A percentile compares a stretch with the other conserved stretches of the same genome.
These are phyloP conservation scores for Fomitopsis palustris DNA, from an alignment of 1,284 basidiomycete genomes.

Conservation along the genomic window DNA sequence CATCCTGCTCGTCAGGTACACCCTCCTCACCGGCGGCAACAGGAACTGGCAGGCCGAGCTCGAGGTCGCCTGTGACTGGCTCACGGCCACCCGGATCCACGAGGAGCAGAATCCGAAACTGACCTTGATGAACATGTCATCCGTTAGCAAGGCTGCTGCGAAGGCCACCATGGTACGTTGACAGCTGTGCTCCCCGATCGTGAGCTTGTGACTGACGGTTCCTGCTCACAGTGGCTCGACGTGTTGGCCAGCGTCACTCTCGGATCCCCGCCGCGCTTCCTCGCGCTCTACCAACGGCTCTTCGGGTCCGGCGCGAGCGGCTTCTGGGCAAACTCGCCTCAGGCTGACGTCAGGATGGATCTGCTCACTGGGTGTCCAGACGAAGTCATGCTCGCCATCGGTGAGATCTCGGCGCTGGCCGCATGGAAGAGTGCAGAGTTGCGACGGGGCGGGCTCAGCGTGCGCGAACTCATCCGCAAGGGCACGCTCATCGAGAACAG, in stretches of 20 bases:
- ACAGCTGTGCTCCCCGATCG: neutral
- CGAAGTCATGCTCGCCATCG: conserved; percentile 69
- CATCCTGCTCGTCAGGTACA: conserved; percentile 67
- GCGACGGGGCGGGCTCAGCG: conserved; percentile 59
- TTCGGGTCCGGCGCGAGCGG: conserved; percentile 35
- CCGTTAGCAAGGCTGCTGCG: conserved; percentile 52
- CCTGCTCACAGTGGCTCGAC: conserved; percentile 63
- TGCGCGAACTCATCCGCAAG: conserved; percentile 63
- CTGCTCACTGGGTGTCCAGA: conserved; percentile 71
- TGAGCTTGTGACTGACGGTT: neutral
- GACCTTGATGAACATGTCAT: conserved; percentile 50
- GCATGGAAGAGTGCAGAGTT: conserved; percentile 69
- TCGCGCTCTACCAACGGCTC: conserved; percentile 61
- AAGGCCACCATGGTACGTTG: conserved; percentile 67
- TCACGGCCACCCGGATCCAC: conserved; percentile 58
- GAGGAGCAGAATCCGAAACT: conserved; percentile 59
- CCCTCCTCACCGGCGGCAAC: conserved; percentile 58
- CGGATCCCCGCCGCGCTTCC: conserved; percentile 60
- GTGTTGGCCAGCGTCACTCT: conserved; percentile 64
- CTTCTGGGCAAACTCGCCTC: conserved; percentile 29
- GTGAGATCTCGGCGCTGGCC: conserved; percentile 68
- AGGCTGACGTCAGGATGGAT: conserved; percentile 53
- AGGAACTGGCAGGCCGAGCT: conserved; percentile 67
- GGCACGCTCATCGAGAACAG: conserved; percentile 65
- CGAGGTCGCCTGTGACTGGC: conserved; percentile 67